Evolutionary conservation across 1,284 basidiomycete species (phyloP), one percentile per base, ranked within the genome.

Genomic region (Fomitiporia mediterranea): DNA sequence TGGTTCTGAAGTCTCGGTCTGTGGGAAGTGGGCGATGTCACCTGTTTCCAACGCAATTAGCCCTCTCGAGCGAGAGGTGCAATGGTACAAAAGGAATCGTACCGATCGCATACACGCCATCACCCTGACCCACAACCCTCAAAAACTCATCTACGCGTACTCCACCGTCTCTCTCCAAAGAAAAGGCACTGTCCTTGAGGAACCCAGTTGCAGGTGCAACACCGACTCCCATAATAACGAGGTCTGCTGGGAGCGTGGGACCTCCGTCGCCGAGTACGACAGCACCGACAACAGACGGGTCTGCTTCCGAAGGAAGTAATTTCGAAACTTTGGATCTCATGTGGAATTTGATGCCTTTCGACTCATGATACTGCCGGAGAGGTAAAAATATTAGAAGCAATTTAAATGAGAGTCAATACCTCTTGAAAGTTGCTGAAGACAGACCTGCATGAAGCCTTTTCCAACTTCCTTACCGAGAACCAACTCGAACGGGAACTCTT

Each of bases 181-280:
- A 75, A 52, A 88, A 80, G 6, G 79, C 79, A 62, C 82, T 86
- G 21, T 78, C 79, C 67, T 88, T 88, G 63, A 97, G 72, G 73
- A 88, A 94, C 35, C 83, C 74, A 0, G 94, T 96, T 2, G 91
- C 91, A 27, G 94, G 94, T 0, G 78, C 78, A 9, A 94, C 94
- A 59, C 94, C 94, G 4, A 94, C 90, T 35, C 91, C 94, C 82
- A 97, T 86, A 56, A 98, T 75, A 57, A 98, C 79, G 46, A 90
- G 78, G 66, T 94, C 90, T 13, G 90, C 90, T 0, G 80, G 78
- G 34, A 97, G 71, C 1, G 80, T 81, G 56, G 72, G 68, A 11
- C 83, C 75, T 13, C 84, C 84, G 63, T 88, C 86, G 59, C 93
- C 77, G 25, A 89, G 78, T 9, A 94, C 85, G 5, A 72, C 86